Percentiles rank a stretch among this genome's conserved stretches.
phyloP scores from a whole-genome alignment of 2,329 filamentous ascomycete genomes.

The Fulvia fulva region DNA sequence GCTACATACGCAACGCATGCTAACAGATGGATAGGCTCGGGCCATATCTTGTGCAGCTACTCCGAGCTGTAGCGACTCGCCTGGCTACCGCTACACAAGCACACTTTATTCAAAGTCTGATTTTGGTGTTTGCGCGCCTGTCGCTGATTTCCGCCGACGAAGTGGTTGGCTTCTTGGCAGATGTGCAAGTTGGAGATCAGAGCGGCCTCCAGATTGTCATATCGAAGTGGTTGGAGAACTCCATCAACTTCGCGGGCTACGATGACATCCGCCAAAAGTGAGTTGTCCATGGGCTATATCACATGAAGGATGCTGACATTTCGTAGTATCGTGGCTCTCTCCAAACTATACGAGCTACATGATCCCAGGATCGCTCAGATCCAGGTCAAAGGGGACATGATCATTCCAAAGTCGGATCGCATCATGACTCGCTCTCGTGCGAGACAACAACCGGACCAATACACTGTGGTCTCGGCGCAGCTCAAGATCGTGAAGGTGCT shows the following conservation, averaged over 20 bases:
- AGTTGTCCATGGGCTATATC: constrained; percentile 33
- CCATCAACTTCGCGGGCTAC: constrained; percentile 94
- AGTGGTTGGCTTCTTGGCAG: constrained; percentile 85
- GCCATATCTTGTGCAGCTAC: constrained; percentile 80
- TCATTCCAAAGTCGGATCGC: constrained; percentile 70
- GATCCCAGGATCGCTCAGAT: constrained; percentile 75
- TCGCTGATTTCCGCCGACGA: constrained; percentile 81
- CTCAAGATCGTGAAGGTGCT: constrained; percentile 96
- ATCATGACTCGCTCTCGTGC: constrained; percentile 95
- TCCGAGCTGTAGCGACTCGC: constrained; percentile 82
- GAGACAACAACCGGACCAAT: constrained; percentile 83
- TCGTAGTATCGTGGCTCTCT: constrained; percentile 80
- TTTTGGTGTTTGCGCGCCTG: constrained; percentile 88
- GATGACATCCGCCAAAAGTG: constrained; percentile 96
- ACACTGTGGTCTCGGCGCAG: constrained; percentile 78
- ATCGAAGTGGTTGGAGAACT: constrained; percentile 95
- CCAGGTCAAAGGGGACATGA: constrained; percentile 85
- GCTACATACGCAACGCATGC: background rate
- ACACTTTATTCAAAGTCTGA: constrained; percentile 90
- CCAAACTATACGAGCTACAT: constrained; percentile 83
- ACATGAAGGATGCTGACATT: constrained; percentile 7
- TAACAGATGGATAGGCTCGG: constrained; percentile 59
- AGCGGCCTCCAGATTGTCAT: constrained; percentile 87
- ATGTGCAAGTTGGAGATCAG: constrained; percentile 73
- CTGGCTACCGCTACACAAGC: constrained; percentile 78